Percentiles rank a stretch among this genome's conserved stretches.
These are phyloP conservation scores for Penicillium pulvis DNA, from an alignment of 495 filamentous ascomycete genomes.

Conservation along the genomic window DNA sequence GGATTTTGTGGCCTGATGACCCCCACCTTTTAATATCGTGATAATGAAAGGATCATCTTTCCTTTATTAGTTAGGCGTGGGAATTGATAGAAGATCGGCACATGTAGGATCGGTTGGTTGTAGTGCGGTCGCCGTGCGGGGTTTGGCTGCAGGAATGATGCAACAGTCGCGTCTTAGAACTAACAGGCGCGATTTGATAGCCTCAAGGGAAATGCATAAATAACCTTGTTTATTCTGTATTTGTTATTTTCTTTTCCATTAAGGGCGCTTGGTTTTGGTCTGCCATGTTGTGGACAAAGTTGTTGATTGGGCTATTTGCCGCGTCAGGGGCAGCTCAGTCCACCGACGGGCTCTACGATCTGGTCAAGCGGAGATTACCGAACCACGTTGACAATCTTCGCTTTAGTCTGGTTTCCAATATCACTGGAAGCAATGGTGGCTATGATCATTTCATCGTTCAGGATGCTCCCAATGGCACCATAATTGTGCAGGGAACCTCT, in stretches of 20 bases:
- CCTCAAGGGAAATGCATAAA: background rate
- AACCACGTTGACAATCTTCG: conserved; percentile 42
- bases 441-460: conserved; percentile 49
- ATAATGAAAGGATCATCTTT: background rate
- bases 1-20: conserved; percentile 16
- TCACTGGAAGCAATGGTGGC: conserved; percentile 12
- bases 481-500: conserved; percentile 48
- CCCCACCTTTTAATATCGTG: conserved; percentile 4
- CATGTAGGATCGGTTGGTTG: conserved; percentile 20
- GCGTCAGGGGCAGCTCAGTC: conserved; percentile 25
- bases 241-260: background rate
- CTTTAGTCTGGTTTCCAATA: conserved; percentile 36
- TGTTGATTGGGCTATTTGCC: conserved; percentile 14
- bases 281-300: conserved; percentile 19
- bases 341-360: conserved; percentile 44
- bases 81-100: conserved; percentile 9
- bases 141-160: conserved; percentile 7
- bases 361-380: conserved; percentile 50
- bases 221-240: background rate
- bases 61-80: background rate
- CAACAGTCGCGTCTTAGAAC: conserved; percentile 5
- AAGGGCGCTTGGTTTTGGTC: background rate
- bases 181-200: background rate
- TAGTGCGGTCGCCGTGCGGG: conserved; percentile 17
- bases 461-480: conserved; percentile 37